Conservation (phyloP, 2,329 filamentous ascomycete genomes). For the Monosporascus sp. region DNA sequence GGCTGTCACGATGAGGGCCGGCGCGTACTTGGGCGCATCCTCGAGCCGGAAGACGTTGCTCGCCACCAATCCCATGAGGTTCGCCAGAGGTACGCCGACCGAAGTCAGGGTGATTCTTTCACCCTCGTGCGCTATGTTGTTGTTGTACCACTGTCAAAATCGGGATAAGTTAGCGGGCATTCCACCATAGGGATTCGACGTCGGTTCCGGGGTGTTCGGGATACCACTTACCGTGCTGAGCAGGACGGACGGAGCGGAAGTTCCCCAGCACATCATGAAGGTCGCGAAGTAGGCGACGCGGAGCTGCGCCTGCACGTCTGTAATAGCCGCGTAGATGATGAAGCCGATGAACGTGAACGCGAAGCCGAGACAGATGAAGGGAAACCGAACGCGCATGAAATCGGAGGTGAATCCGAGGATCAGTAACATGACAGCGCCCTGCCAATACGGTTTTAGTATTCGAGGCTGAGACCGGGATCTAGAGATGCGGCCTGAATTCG, state of each 20-base stretch:
- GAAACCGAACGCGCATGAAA: conserved; percentile 58
- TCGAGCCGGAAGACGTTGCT: conserved; percentile 62
- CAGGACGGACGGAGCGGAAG: conserved; percentile 67
- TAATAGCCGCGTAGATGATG: conserved; percentile 69
- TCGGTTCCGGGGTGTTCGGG: neutral
- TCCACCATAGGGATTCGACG: conserved; percentile 30
- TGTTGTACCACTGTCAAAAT: conserved; percentile 60
- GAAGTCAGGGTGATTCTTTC: conserved; percentile 64
- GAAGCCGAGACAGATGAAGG: conserved; percentile 70
- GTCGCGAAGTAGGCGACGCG: conserved; percentile 67
- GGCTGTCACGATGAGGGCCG: conserved; percentile 59
- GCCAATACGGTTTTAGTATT: conserved; percentile 1
- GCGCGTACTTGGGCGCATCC: conserved; percentile 61
- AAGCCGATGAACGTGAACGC: conserved; percentile 71
- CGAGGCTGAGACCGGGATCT: too few relatives aligned
- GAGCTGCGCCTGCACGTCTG: conserved; percentile 54
- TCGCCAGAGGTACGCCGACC: conserved; percentile 68
- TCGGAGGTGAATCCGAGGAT: conserved; percentile 69
- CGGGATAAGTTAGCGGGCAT: conserved; percentile 11
- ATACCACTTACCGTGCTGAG: conserved; percentile 32
- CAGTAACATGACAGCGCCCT: conserved; percentile 65
- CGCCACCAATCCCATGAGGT: conserved; percentile 67
- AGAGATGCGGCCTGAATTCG: neutral
- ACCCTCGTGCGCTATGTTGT: conserved; percentile 75
- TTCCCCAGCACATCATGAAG: conserved; percentile 82